Percentiles rank a stretch among this genome's conserved stretches.
These are phyloP conservation scores for Naganishia albida DNA, from an alignment of 1,284 basidiomycete genomes.

Conservation along the genomic window DNA sequence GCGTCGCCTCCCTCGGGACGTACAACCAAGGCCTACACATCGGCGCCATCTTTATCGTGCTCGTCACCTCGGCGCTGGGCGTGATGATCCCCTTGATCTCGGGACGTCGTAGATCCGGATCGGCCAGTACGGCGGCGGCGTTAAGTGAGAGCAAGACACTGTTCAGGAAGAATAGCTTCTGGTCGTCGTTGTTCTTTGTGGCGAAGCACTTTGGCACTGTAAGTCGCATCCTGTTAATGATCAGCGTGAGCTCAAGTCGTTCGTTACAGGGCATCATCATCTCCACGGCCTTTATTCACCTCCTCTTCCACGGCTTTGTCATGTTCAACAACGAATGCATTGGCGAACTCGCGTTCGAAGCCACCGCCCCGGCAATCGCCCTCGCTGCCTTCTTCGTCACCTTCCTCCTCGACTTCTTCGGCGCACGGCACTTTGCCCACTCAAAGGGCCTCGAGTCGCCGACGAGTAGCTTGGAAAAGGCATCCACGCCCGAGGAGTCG, in stretches of 20 bases:
- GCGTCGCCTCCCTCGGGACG: conserved; percentile 40
- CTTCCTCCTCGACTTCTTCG: conserved; percentile 51
- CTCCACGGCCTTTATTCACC: conserved; percentile 55
- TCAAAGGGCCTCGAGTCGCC: conserved; percentile 13
- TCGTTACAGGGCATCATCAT: conserved; percentile 52
- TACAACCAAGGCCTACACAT: conserved; percentile 56
- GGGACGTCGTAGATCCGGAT: conserved; percentile 36
- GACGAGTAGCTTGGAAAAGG: background rate
- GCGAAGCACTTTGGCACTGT: conserved; percentile 48
- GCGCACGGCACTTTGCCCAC: conserved; percentile 36
- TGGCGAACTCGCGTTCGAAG: conserved; percentile 53
- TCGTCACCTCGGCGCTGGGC: conserved; percentile 51
- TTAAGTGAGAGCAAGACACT: conserved; percentile 30
- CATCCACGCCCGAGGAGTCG: conserved; percentile 13
- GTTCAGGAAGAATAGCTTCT: conserved; percentile 37
- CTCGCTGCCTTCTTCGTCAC: conserved; percentile 47
- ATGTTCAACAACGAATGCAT: conserved; percentile 54
- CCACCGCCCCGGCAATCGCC: conserved; percentile 53
- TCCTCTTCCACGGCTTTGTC: conserved; percentile 55
- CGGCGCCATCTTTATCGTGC: conserved; percentile 54
- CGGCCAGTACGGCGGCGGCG: conserved; percentile 7
- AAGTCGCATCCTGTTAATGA: conserved; percentile 13
- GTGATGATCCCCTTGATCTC: conserved; percentile 49
- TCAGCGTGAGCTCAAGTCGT: conserved; percentile 20
- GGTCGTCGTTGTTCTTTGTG: conserved; percentile 49